Percentiles rank a stretch among this genome's conserved stretches.
Evolutionary conservation across 441 rosid species (phyloP).

Genomic region (Euphorbia corollata): DNA sequence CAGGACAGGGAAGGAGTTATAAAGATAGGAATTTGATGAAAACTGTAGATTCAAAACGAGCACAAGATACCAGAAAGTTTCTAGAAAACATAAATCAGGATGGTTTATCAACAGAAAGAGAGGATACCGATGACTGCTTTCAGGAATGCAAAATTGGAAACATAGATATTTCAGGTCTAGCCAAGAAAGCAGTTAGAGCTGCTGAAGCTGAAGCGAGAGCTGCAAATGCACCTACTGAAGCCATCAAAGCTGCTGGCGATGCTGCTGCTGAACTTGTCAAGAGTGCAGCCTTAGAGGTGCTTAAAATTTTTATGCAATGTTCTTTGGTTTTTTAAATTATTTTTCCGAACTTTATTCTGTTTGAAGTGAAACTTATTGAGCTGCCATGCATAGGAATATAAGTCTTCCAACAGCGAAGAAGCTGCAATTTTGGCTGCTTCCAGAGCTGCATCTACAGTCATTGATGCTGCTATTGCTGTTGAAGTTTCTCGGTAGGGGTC

Average conservation of each 20-base stretch:
- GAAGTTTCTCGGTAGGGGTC: slow-evolving; percentile 70
- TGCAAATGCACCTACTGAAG: slow-evolving; percentile 77
- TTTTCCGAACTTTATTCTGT: slow-evolving; percentile 7
- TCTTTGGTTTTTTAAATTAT: background rate
- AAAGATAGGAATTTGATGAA: slow-evolving; percentile 50
- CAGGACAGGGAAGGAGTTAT: slow-evolving; percentile 34
- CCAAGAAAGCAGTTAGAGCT: slow-evolving; percentile 77
- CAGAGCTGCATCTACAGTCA: slow-evolving; percentile 81
- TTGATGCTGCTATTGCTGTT: slow-evolving; percentile 75
- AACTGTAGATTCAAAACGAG: slow-evolving; percentile 45
- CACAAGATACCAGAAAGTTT: slow-evolving; percentile 42
- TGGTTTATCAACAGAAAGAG: slow-evolving; percentile 48
- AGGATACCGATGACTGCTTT: slow-evolving; percentile 67
- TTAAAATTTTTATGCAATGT: background rate
- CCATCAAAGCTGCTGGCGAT: slow-evolving; percentile 88
- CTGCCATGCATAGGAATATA: slow-evolving; percentile 49
- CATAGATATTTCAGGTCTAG: slow-evolving; percentile 67
- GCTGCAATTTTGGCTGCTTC: slow-evolving; percentile 91
- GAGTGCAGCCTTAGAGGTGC: slow-evolving; percentile 75
- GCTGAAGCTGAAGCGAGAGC: slow-evolving; percentile 96
- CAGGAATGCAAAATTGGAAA: slow-evolving; percentile 77
- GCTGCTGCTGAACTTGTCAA: slow-evolving; percentile 96
- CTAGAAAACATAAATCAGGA: slow-evolving; percentile 39
- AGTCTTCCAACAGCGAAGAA: slow-evolving; percentile 61
- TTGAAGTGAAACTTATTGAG: background rate